phyloP scores from a whole-genome alignment of 768 basidiomycete genomes.

The Boletus vinaceobasis region DNA sequence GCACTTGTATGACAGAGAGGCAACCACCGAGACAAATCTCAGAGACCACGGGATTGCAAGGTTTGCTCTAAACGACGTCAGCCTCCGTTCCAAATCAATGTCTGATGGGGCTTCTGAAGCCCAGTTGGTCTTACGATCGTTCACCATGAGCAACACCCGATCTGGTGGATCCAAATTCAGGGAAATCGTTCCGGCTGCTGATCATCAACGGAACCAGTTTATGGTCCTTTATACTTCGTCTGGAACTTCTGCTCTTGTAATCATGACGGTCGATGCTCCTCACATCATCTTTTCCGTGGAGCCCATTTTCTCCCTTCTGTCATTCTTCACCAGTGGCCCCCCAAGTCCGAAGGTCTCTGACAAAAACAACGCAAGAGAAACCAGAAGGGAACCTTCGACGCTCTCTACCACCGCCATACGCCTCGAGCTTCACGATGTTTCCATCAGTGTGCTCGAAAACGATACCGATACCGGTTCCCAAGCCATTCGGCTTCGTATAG shows the following conservation, averaged over 20 bases:
- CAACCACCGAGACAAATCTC: slow-evolving; percentile 52
- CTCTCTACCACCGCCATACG: slow-evolving; percentile 53
- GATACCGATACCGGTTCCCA: slow-evolving; percentile 77
- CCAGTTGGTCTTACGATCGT: slow-evolving; percentile 84
- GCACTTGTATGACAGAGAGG: slow-evolving; percentile 77
- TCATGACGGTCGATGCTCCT: slow-evolving; percentile 90
- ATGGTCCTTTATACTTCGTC: slow-evolving; percentile 87
- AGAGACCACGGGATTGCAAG: slow-evolving; percentile 79
- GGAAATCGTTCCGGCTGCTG: slow-evolving; percentile 91
- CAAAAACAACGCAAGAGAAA: slow-evolving; percentile 12
- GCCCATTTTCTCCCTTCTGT: slow-evolving; percentile 82
- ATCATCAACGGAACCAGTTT: slow-evolving; percentile 86
- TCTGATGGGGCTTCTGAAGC: slow-evolving; percentile 83
- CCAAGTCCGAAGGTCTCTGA: slow-evolving; percentile 16
- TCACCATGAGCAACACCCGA: slow-evolving; percentile 87
- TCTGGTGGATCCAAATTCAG: slow-evolving; percentile 81
- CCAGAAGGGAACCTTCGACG: slow-evolving; percentile 10
- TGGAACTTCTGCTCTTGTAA: slow-evolving; percentile 62
- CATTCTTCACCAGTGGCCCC: slow-evolving; percentile 72
- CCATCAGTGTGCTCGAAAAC: slow-evolving; percentile 82
- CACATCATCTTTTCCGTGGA: slow-evolving; percentile 90
- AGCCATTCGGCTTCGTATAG: slow-evolving; percentile 81
- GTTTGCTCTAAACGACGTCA: slow-evolving; percentile 79
- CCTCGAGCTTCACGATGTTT: slow-evolving; percentile 86
- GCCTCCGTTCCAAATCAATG: slow-evolving; percentile 74